Percentiles rank a stretch among this genome's conserved stretches.
These are phyloP conservation scores for Boletus fagicola DNA, from an alignment of 768 basidiomycete species.

Conservation along the genomic window DNA sequence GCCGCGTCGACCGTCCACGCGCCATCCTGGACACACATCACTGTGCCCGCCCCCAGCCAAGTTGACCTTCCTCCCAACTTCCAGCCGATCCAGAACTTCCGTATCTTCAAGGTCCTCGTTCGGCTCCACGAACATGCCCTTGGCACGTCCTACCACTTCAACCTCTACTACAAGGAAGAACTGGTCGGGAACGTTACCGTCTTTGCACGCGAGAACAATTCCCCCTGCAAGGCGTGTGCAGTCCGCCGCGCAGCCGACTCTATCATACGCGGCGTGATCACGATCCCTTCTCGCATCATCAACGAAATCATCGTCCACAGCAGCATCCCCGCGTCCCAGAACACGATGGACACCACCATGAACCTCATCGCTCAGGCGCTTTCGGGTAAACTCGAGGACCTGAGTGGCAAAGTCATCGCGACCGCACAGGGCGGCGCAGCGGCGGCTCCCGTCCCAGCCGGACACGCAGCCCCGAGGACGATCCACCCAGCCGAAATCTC, in stretches of 20 bases:
- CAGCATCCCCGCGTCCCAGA: not conserved
- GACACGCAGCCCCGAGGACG: conserved; percentile 1
- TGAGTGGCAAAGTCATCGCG: conserved; percentile 14
- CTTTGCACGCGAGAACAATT: conserved; percentile 23
- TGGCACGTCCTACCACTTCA: conserved; percentile 24
- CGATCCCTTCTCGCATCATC: conserved; percentile 21
- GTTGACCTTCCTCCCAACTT: conserved; percentile 15
- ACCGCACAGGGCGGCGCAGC: conserved; percentile 16
- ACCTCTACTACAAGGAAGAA: conserved; percentile 17
- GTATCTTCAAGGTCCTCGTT: conserved; percentile 27
- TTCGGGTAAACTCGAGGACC: conserved; percentile 17
- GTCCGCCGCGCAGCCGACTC: conserved; percentile 16
- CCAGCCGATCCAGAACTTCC: conserved; percentile 21
- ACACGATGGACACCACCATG: conserved; percentile 15
- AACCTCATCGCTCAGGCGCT: conserved; percentile 15
- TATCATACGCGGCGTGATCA: conserved; percentile 27
- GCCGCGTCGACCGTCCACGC: not conserved
- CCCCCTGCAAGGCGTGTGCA: conserved; percentile 28
- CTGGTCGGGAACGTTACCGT: conserved; percentile 25
- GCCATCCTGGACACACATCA: conserved; percentile 17
- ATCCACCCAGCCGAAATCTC: conserved; percentile 23
- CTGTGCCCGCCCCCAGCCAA: conserved; percentile 10
- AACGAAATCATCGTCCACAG: conserved; percentile 21
- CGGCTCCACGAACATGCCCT: conserved; percentile 27
- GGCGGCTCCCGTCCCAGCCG: not conserved